A percentile compares a stretch with the other conserved stretches of the same genome.
Evolutionary conservation across 192 early-diverging fungal genomes (phyloP).

Genomic region (Podila horticola): DNA sequence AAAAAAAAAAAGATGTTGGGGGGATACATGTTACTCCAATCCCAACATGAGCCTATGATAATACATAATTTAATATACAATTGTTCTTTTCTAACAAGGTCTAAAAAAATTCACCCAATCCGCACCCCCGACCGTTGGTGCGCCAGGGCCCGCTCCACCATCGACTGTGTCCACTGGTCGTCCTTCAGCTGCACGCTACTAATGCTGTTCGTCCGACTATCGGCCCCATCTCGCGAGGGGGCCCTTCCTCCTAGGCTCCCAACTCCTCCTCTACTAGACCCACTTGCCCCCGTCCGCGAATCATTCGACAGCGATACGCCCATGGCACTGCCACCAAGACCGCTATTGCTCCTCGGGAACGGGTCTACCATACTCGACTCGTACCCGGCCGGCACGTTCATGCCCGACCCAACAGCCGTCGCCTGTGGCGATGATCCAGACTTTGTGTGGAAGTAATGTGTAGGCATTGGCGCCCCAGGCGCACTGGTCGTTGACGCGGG

Average conservation of each 20-base stretch:
- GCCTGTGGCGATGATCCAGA: too few species aligned
- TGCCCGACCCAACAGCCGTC: background rate
- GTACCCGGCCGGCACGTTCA: background rate
- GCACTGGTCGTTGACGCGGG: background rate
- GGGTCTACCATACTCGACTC: too few species aligned
- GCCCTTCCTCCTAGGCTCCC: background rate
- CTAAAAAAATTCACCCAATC: too few species aligned
- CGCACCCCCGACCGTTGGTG: too few species aligned
- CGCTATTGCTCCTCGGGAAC: too few species aligned
- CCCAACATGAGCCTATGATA: too few species aligned
- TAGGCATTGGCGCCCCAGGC: background rate
- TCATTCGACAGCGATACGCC: background rate
- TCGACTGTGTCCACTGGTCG: slow-evolving; percentile 39
- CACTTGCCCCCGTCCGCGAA: background rate
- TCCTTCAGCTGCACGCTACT: slow-evolving; percentile 20
- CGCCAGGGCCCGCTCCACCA: slow-evolving; percentile 31
- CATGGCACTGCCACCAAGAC: background rate
- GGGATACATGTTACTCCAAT: too few species aligned
- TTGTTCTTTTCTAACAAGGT: too few species aligned
- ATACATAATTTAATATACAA: too few species aligned
- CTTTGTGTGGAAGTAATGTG: background rate
- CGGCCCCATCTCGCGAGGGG: background rate
- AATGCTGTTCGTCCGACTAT: slow-evolving; percentile 17
- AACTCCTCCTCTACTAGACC: background rate
- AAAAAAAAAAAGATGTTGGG: too few species aligned